Base-by-base conservation (phyloP, 768 basidiomycete genomes). In the Imleria badia region DNA sequence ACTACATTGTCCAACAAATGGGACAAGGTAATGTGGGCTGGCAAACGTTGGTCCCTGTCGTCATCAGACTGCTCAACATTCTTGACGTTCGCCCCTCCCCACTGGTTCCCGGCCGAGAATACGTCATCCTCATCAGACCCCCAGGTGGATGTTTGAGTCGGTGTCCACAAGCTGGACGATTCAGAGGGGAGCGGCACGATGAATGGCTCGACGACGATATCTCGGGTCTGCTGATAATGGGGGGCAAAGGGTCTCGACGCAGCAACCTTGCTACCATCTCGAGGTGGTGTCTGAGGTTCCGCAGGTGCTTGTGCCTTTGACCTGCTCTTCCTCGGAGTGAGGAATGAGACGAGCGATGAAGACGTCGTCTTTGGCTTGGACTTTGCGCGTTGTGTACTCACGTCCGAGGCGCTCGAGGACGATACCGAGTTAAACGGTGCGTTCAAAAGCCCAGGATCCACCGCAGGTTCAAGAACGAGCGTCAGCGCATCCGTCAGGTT, bases 1-100 rank as follows among this genome's bases (percentile, higher is more conserved):
- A 98, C 94, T 30, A 95, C 88, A 66, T 98, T 98, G 68, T 98
- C 96, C 68, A 98, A 74, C 51, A 98, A 69, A 58, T 82, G 85
- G 42, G 91, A 94, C 48, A 98, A 76, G 9, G 89, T 92, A 26
- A 95, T 79, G 19, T 70, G 77, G 15, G 72, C 68, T 14, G 67
- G 52, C 31, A 68, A 74, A 45, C 61, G 47, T 72, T 70, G 72
- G 10, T 73, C 66, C 15, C 65, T 26, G 60, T 58, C 14, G 52
- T 40, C 36, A 43, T 47, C 53, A 35, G 14, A 38, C n/a, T 67
- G 68, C 30, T 71, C 60, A 9, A 40, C 17, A 31, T 43, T 34
- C 29, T 61, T 33, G 36, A 54, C 66, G 51, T 55, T 59, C 53
- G 72, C 70, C 52, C 75, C 72, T 45, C 71, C 74, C 70, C 80